Conservation (phyloP, 352 stramenopile genomes). For the Nothophytophthora sp. region DNA sequence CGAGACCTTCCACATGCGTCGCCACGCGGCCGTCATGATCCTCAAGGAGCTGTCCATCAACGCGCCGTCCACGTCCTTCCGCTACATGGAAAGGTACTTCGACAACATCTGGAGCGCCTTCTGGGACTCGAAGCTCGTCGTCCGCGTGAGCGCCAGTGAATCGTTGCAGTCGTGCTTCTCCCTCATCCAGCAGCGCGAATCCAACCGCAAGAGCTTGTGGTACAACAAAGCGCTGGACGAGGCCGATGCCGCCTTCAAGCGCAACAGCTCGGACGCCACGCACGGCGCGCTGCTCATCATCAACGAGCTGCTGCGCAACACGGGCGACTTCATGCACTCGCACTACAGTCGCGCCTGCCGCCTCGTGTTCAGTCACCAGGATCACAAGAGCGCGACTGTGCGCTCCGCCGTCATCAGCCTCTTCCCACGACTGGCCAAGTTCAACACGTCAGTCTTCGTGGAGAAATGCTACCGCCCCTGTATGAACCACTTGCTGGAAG, state of each 20-base stretch:
- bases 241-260: slow-evolving; percentile 68
- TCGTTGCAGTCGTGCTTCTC: slow-evolving; percentile 86
- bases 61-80: slow-evolving; percentile 81
- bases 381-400: slow-evolving; percentile 81
- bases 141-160: slow-evolving; percentile 80
- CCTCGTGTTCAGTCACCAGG: slow-evolving; percentile 73
- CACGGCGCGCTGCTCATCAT: slow-evolving; percentile 84
- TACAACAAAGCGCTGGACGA: slow-evolving; percentile 82
- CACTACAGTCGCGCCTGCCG: slow-evolving; percentile 77
- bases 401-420: slow-evolving; percentile 85
- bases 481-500: slow-evolving; percentile 85
- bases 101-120: slow-evolving; percentile 91
- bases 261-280: slow-evolving; percentile 75
- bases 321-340: slow-evolving; percentile 88
- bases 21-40: slow-evolving; percentile 87
- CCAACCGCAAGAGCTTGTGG: slow-evolving; percentile 82
- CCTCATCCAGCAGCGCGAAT: slow-evolving; percentile 88
- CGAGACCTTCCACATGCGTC: slow-evolving; percentile 87
- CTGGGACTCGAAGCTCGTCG: slow-evolving; percentile 80
- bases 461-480: slow-evolving; percentile 82
- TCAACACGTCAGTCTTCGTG: slow-evolving; percentile 87
- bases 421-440: slow-evolving; percentile 86
- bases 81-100: slow-evolving; percentile 91
- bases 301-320: slow-evolving; percentile 87
- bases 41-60: slow-evolving; percentile 88